Conservation (phyloP, 306 rosid species). For the Quercus mongolica region DNA sequence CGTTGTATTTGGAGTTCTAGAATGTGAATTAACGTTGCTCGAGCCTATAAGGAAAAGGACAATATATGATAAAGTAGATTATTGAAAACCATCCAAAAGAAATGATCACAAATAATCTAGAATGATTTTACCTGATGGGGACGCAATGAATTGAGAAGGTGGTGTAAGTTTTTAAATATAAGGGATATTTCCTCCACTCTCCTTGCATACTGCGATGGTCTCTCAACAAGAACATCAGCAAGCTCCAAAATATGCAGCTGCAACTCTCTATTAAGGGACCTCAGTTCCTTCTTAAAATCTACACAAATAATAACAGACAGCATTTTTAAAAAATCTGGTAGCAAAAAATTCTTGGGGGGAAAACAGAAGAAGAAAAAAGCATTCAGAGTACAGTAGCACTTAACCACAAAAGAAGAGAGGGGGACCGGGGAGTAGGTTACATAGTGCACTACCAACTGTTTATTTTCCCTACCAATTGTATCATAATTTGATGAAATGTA, state of each 20-base stretch:
- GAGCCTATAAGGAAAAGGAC: constrained; percentile 52
- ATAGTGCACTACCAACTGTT: neutral
- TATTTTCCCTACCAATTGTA: neutral
- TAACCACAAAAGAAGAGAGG: no score
- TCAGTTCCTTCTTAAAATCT: constrained; percentile 92
- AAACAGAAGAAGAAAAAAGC: neutral
- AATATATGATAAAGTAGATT: neutral
- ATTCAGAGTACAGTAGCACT: no score
- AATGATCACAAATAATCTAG: neutral
- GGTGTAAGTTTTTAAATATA: constrained; percentile 85
- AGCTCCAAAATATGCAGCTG: constrained; percentile 88
- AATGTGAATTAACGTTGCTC: constrained; percentile 84
- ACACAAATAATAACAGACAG: constrained; percentile 10
- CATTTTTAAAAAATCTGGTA: neutral
- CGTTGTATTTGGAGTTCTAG: constrained; percentile 85
- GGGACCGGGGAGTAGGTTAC: rapidly evolving
- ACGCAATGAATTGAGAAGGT: constrained; percentile 83
- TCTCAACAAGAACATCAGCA: constrained; percentile 88
- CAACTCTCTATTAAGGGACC: constrained; percentile 80
- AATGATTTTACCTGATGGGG: constrained; percentile 72
- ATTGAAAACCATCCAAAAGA: neutral
- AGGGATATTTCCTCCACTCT: constrained; percentile 95
- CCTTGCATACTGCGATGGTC: constrained; percentile 94
- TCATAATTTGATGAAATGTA: neutral
- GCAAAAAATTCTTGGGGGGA: neutral